A percentile compares a stretch with the other conserved stretches of the same genome.
Conservation (phyloP, 345 rosid genomes). For the Melaleuca alternifolia region DNA sequence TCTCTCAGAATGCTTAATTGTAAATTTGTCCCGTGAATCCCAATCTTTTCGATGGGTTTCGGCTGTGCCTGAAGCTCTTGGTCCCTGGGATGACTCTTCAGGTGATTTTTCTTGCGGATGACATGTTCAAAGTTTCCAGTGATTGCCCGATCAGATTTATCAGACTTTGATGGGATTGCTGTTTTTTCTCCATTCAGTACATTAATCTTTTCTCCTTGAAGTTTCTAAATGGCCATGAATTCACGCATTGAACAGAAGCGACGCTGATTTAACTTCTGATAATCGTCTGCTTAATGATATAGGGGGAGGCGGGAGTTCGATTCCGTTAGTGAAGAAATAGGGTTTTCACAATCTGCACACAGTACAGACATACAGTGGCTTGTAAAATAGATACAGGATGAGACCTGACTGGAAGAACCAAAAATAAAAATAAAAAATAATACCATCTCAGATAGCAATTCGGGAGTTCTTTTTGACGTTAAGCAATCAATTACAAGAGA, state of each 20-base stretch:
- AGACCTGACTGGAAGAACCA: no score
- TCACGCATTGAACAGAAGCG: background rate
- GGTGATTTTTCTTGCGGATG: background rate
- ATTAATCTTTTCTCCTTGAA: background rate
- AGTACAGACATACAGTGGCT: no score
- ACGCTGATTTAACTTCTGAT: background rate
- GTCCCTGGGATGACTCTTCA: background rate
- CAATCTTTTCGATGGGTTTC: background rate
- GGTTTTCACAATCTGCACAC: no score
- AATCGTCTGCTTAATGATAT: background rate
- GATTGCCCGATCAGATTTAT: background rate
- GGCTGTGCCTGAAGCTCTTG: background rate
- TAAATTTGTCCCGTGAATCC: conserved; percentile 12
- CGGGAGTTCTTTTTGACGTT: background rate
- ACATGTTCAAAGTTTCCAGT: background rate
- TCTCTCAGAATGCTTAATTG: conserved; percentile 16
- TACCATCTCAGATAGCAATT: no score
- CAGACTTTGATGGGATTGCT: background rate
- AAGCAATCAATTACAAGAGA: background rate
- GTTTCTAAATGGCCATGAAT: background rate
- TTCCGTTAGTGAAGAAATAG: no score
- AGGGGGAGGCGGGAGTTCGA: no score
- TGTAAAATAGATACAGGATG: no score
- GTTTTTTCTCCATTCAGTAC: background rate
- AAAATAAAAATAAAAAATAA: no score